Percentiles rank a stretch among this genome's conserved stretches.
phyloP scores from a whole-genome alignment of 495 filamentous ascomycete genomes.

The Aspergillus diversus region DNA sequence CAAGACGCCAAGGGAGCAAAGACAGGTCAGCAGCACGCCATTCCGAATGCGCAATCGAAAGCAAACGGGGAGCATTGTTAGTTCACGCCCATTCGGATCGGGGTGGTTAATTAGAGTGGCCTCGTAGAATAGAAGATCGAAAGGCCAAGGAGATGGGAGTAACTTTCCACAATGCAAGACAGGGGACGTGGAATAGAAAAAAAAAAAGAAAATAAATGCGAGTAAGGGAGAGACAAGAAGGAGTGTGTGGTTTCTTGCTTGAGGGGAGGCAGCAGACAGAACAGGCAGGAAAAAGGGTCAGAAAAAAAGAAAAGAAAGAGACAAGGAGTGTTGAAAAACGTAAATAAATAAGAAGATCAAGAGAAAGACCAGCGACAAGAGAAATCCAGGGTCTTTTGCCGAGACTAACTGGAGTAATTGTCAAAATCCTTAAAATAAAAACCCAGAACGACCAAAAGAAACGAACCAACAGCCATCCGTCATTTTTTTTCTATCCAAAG shows the following conservation, averaged over 20 bases:
- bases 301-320: neutral
- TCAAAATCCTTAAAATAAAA: too few relatives aligned
- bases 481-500: neutral
- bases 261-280: neutral
- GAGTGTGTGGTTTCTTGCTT: neutral
- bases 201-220: too few relatives aligned
- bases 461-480: too few relatives aligned
- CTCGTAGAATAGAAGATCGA: neutral
- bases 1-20: constrained; percentile 30
- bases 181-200: too few relatives aligned
- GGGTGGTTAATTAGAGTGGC: neutral
- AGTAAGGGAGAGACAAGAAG: too few relatives aligned
- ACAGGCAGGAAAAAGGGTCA: neutral
- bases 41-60: constrained; percentile 32
- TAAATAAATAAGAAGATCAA: neutral
- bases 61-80: constrained; percentile 22
- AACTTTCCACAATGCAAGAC: neutral
- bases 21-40: constrained; percentile 25
- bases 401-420: too few relatives aligned
- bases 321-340: neutral
- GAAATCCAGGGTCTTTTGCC: too few relatives aligned
- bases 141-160: neutral
- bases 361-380: too few relatives aligned
- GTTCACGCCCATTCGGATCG: constrained; percentile 1
- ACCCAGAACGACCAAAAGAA: too few relatives aligned